Conservation (phyloP, 208 protist genomes). For the Trichomonas tenax region DNA sequence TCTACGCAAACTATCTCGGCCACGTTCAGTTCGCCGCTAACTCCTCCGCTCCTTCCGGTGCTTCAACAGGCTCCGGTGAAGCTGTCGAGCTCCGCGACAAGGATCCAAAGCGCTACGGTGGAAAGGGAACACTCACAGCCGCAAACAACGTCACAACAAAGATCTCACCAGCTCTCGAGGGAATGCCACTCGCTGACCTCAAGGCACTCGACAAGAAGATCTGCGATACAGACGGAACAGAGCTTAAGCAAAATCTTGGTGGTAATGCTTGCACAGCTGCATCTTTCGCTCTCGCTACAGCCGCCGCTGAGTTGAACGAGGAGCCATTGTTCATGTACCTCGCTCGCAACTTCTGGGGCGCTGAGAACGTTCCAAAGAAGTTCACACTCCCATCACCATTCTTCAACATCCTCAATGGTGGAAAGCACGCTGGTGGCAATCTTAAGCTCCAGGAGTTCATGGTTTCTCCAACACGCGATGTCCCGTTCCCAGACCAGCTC, state of each 20-base stretch:
- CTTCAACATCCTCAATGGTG: neutral
- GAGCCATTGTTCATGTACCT: neutral
- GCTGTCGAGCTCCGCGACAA: conserved; percentile 80
- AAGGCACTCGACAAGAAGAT: neutral
- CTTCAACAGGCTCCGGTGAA: conserved; percentile 93
- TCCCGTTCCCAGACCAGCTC: neutral
- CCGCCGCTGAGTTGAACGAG: neutral
- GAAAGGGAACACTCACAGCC: conserved; percentile 80
- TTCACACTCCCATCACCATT: neutral
- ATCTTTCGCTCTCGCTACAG: neutral
- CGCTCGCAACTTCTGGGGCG: neutral
- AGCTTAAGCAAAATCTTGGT: neutral
- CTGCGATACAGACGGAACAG: neutral
- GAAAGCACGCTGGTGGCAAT: neutral
- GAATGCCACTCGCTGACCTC: neutral
- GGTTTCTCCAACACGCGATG: neutral
- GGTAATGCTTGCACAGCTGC: neutral
- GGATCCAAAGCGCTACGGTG: conserved; percentile 70
- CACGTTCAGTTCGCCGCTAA: neutral
- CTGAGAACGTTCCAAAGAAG: conserved; percentile 10
- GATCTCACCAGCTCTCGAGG: conserved; percentile 66
- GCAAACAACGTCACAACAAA: conserved; percentile 85
- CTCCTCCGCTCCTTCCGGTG: conserved; percentile 75
- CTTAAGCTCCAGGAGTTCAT: conserved; percentile 6
- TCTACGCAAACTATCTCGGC: neutral